A percentile compares a stretch with the other conserved stretches of the same genome.
Evolutionary conservation across 257 asterid species (phyloP).

Genomic region (Coffea canephora): DNA sequence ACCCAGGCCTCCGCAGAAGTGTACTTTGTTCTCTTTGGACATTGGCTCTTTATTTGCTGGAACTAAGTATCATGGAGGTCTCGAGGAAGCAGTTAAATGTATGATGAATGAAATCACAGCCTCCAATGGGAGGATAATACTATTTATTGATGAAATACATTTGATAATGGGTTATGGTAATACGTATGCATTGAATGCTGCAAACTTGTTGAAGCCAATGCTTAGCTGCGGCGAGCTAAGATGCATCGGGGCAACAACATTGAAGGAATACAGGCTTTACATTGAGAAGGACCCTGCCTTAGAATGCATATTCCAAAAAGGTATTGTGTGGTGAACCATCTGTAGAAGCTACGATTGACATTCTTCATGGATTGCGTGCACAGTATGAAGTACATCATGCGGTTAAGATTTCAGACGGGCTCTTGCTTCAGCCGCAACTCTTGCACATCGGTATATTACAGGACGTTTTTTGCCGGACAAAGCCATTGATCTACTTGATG

Average conservation of each 20-base stretch:
- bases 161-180: conserved; percentile 47
- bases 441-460: conserved; percentile 83
- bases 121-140: conserved; percentile 83
- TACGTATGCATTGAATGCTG: conserved; percentile 70
- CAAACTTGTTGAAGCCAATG: conserved; percentile 90
- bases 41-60: conserved; percentile 96
- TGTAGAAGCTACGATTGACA: conserved; percentile 80
- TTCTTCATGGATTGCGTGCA: conserved; percentile 90
- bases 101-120: conserved; percentile 81
- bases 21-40: conserved; percentile 71
- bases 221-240: conserved; percentile 92
- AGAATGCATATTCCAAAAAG: conserved; percentile 94
- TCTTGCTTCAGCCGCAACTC: conserved; percentile 85
- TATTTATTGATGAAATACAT: conserved; percentile 92
- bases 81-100: conserved; percentile 90
- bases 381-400: conserved; percentile 93
- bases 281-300: conserved; percentile 95
- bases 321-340: conserved; percentile 84
- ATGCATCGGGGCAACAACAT: conserved; percentile 95
- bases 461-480: conserved; percentile 89
- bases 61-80: conserved; percentile 89
- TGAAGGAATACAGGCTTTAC: conserved; percentile 81
- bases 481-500: conserved; percentile 96
- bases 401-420: conserved; percentile 88
- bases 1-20: too few relatives aligned